Evolutionary conservation across 2,329 filamentous ascomycete genomes (phyloP).

Genomic region (Colletotrichum gloeosporioides): DNA sequence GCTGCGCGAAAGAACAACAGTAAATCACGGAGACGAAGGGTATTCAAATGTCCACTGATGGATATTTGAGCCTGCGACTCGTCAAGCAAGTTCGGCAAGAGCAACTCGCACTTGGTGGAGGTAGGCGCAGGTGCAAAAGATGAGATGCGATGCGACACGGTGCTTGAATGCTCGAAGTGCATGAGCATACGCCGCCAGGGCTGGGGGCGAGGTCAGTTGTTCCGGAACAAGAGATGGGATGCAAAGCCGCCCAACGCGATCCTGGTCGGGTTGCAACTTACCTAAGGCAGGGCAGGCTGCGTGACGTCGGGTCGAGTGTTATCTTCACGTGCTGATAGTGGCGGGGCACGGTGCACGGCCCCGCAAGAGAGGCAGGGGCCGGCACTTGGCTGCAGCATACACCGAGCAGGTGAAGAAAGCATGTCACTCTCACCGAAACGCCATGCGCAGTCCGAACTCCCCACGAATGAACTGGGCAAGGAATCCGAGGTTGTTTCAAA

Average conservation of each 20-base stretch:
- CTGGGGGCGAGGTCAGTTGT: background rate
- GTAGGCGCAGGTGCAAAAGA: background rate
- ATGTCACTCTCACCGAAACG: background rate
- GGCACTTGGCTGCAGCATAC: background rate
- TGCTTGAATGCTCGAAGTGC: constrained; percentile 2
- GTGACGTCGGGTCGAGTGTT: background rate
- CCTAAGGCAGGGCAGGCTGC: background rate
- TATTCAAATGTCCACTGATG: background rate
- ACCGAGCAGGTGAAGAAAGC: background rate
- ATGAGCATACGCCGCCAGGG: background rate
- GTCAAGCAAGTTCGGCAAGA: constrained; percentile 8
- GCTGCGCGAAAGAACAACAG: background rate
- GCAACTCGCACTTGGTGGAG: constrained; percentile 5
- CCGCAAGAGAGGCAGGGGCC: background rate
- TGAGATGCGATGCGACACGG: background rate
- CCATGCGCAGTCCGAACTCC: background rate
- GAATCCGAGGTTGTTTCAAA: constrained; percentile 3
- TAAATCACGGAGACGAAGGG: constrained; percentile 11
- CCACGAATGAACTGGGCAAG: background rate
- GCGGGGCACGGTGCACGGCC: background rate
- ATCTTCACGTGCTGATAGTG: constrained; percentile 13
- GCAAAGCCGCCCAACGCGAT: constrained; percentile 2
- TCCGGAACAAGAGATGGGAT: background rate
- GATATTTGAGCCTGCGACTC: constrained; percentile 6
- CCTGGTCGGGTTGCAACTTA: constrained; percentile 12